These are phyloP conservation scores for Penicillium corylophilum DNA, from an alignment of 2,329 filamentous ascomycete genomes.

Conservation along the genomic window DNA sequence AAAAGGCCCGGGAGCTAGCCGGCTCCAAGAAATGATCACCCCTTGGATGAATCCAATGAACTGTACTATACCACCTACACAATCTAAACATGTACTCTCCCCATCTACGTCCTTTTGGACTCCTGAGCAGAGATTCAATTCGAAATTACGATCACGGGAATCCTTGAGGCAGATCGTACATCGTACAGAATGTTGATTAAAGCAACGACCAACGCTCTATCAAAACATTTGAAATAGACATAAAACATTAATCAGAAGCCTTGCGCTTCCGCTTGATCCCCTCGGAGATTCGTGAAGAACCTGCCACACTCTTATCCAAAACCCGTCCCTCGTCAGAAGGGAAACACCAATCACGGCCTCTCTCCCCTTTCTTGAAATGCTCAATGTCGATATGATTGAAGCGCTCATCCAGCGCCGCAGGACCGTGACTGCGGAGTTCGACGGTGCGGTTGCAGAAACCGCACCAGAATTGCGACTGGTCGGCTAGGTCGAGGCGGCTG, in stretches of 20 bases:
- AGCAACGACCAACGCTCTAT: not conserved
- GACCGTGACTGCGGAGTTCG: conserved; percentile 49
- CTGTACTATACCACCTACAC: conserved; percentile 12
- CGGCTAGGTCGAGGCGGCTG: conserved; percentile 64
- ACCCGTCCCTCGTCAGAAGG: conserved; percentile 8
- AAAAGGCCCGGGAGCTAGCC: conserved; percentile 36
- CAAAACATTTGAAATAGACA: not conserved
- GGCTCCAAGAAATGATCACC: conserved; percentile 25
- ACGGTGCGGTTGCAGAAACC: conserved; percentile 70
- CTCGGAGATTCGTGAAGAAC: not conserved
- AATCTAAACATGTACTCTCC: not conserved
- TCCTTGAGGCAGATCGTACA: conserved; percentile 6
- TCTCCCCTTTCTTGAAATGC: conserved; percentile 43
- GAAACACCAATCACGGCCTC: conserved; percentile 35
- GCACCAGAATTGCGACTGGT: conserved; percentile 75
- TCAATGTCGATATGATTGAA: conserved; percentile 71
- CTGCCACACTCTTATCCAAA: not conserved
- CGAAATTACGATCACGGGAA: not conserved
- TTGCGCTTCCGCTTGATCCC: conserved; percentile 16
- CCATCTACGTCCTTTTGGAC: not conserved
- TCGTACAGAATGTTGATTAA: conserved; percentile 10
- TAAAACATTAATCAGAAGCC: not conserved
- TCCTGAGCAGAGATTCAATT: not conserved
- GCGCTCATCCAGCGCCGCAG: conserved; percentile 60
- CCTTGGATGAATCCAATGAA: not conserved